Evolutionary conservation across 495 filamentous ascomycete species (phyloP), one percentile per base, ranked within the genome.

Genomic region (Hypomontagnella monticulosa): DNA sequence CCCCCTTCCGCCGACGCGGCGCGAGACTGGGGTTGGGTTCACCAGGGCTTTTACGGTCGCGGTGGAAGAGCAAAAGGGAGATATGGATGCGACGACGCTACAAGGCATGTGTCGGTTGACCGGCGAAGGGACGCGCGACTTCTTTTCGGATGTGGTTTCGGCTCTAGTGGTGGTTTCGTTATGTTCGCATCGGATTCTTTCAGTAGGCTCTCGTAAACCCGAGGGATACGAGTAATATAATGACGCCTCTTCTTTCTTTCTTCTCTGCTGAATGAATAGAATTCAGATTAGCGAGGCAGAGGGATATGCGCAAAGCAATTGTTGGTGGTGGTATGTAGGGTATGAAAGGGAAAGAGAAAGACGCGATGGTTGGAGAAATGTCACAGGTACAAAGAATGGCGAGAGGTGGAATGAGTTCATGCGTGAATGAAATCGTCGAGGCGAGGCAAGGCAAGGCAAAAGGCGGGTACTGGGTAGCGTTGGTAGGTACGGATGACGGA

Each of bases 1-100:
- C 71, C 71, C 71, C 71, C 69, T 74, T 74, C 71, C 71, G 69
- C 71, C 71, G 65, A 60, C 62, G 61, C 66, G 69, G 71, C 71
- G 71, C 71, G 71, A 66, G 52, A 70, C 52, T 66, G 37, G 32
- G 66, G 62, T 51, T 58, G 57, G 57, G 67, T 47, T 70, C 67
- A 62, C 67, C 67, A 70, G 38, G 37, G 38, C 46, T 43, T 55
- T 14, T 43, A 41, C 10, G 36, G n/a, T 66, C 6, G 66, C 55
- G 56, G 51, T 61, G 48, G 63, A 57, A 42, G 52, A 32, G 32
- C 18, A 49, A 52, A 19, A 33, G 30, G 38, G 49, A 67, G 48
- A 60, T 34, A 30, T 48, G 7, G 64, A 59, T 63, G 60, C 50
- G 50, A 44, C 4, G 23, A 63, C 64, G 63, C 68, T 61, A 59